Base-by-base conservation (phyloP, 108 stramenopile genomes). In the Poteriospumella lacustris region DNA sequence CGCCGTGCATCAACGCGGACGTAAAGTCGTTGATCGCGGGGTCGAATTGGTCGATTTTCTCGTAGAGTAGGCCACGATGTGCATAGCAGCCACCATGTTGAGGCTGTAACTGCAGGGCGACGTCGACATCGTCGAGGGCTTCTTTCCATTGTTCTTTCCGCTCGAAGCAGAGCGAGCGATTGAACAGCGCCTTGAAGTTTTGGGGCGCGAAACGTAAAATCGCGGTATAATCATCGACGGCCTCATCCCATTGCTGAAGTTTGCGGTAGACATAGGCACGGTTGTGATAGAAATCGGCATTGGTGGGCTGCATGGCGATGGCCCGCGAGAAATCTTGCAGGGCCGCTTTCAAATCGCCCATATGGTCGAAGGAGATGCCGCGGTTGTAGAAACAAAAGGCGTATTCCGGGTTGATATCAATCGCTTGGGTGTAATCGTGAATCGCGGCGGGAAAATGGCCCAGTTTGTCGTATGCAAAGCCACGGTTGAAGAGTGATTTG, bases 401-500 rank as follows among this genome's bases (percentile, higher is more conserved):
- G 44, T 84, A 68, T 1, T 78, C 28, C 26, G 76, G 60, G 28
- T 79, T 59, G 38, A 84, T 60, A 0, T 24, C 31, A 0, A 84
- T 2, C 0, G 83, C 83, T 29, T 40, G 29, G n/a, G 78, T 68
- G 79, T 84, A 84, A 69, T 84, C 83, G 0, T 1, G 15, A 26
- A 84, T 81, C n/a, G 83, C 83, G 0, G 26, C 33, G 3, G 12
- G 34, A 15, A 76, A 79, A 0, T 52, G 5, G 26, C 56, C 39
- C 1, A 84, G 59, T 47, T 84, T 84, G 67, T 84, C 83, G 39
- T 68, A 56, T 1, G 83, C 83, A 70, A 84, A 84, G 1, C 77
- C 83, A 26, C 83, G 60, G 62, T 84, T 84, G 59, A 84, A 84
- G 33, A 29, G 58, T 24, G 83, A 78, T 67, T 84, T 84, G 77